Evolutionary conservation across 1,284 basidiomycete genomes (phyloP), one percentile per base, ranked within the genome.

Genomic region (Anthracocystis panici-leucophaei): DNA sequence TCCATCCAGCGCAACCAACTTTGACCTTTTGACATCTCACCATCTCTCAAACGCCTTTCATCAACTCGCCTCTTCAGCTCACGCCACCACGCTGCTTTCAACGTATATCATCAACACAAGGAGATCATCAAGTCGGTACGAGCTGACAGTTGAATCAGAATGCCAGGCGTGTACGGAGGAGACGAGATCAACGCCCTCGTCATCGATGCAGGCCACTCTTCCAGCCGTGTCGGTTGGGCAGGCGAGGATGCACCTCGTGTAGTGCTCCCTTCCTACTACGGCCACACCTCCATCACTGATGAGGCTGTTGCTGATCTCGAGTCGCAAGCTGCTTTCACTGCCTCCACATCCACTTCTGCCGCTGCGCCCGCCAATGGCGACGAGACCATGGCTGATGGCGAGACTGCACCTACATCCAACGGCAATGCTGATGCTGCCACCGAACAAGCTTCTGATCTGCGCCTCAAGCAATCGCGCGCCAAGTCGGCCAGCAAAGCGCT

Each of bases 181-280:
- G 93, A 95, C 85, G 94, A 95, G 88, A 95, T 99, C 50, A 93
- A 94, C 54, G 97, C 96, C 23, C 88, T 99, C 60, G 97, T 99
- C 41, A 88, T 99, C 59, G 97, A 99, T 87, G 92, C 97, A 82
- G 97, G 97, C 51, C 89, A 93, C 41, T 92, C 93, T 51, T 92
- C 93, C 20, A 88, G 95, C 65, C 91, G 96, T 82, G 94, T 93
- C 23, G 97, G 97, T 71, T 86, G 74, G 78, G 96, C 97, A 18
- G 97, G 97, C 54, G 96, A 99, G 86, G 97, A 99, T 84, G 91
- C 93, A 16, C 97, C 97, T 31, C 94, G 95, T 86, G 91, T 92
- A 27, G 91, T 98, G 69, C 90, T 97, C 67, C 93, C 97, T 1
- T 93, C 95, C 1, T 89, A 91, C 59, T 98, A 94, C 86, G 95